phyloP scores from a whole-genome alignment of 768 basidiomycete genomes.

The Piloderma croceum region DNA sequence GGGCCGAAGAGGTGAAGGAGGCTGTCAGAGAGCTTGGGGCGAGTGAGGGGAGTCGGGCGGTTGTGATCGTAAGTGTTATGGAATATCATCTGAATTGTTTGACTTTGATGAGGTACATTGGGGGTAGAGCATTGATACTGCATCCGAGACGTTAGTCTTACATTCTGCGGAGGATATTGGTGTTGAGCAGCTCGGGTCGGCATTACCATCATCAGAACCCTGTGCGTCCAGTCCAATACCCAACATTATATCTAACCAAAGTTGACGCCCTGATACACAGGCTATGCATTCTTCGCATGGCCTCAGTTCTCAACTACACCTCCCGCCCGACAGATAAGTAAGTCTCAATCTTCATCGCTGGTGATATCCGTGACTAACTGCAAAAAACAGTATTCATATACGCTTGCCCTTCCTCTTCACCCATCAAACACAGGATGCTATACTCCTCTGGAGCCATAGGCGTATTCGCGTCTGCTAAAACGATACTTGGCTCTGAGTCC shows the following conservation, averaged over 20 bases:
- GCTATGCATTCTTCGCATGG: slow-evolving; percentile 68
- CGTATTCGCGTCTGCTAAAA: slow-evolving; percentile 53
- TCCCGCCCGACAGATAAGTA: slow-evolving; percentile 57
- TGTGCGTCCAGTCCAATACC: slow-evolving; percentile 27
- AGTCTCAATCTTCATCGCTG: slow-evolving; percentile 13
- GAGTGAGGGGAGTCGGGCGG: slow-evolving; percentile 44
- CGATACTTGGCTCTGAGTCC: slow-evolving; percentile 39
- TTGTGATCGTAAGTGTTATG: slow-evolving; percentile 55
- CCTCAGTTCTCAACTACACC: slow-evolving; percentile 35
- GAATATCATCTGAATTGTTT: neutral
- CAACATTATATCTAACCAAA: slow-evolving; percentile 2
- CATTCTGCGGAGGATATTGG: slow-evolving; percentile 33
- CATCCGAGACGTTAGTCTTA: slow-evolving; percentile 54
- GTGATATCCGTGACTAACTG: slow-evolving; percentile 2
- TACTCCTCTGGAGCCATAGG: slow-evolving; percentile 69
- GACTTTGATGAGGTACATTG: neutral
- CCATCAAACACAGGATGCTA: slow-evolving; percentile 83
- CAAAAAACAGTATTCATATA: slow-evolving; percentile 75
- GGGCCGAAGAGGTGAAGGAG: slow-evolving; percentile 59
- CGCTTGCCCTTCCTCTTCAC: slow-evolving; percentile 77
- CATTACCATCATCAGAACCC: slow-evolving; percentile 55
- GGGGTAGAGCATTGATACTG: slow-evolving; percentile 58
- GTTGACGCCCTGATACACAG: slow-evolving; percentile 22
- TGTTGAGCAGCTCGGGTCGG: slow-evolving; percentile 39
- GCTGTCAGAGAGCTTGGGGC: slow-evolving; percentile 56